Evolutionary conservation across 1,284 basidiomycete genomes (phyloP).

Genomic region (Malassezia psittaci): DNA sequence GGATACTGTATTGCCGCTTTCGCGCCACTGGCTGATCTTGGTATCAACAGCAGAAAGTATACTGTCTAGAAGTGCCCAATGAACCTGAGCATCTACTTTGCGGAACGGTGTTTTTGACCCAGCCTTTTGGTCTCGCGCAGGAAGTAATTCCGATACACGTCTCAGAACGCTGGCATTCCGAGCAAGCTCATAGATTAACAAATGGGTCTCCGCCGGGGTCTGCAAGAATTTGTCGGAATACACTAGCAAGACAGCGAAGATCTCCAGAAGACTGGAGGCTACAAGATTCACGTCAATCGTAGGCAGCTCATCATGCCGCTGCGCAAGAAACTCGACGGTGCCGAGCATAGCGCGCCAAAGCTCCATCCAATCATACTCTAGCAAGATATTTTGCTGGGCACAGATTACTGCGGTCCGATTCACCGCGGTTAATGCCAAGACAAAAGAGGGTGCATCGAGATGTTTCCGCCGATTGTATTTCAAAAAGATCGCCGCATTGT

Average conservation of each 20-base stretch:
- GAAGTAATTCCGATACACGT: constrained; percentile 5
- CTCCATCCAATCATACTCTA: constrained; percentile 38
- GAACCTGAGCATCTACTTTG: constrained; percentile 2
- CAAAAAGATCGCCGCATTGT: constrained; percentile 26
- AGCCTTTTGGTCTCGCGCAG: not conserved
- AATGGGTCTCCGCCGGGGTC: constrained; percentile 25
- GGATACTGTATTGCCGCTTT: not conserved
- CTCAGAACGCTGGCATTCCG: constrained; percentile 21
- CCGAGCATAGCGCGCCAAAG: constrained; percentile 30
- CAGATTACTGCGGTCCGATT: constrained; percentile 25
- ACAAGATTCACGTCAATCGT: constrained; percentile 18
- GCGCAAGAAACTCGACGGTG: constrained; percentile 23
- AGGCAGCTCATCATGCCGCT: constrained; percentile 22
- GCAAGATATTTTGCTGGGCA: constrained; percentile 22
- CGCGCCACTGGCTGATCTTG: constrained; percentile 22
- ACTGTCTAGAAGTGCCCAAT: constrained; percentile 21
- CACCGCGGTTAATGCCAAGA: constrained; percentile 26
- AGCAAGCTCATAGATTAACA: constrained; percentile 34
- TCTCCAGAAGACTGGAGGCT: constrained; percentile 25
- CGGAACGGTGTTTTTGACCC: not conserved
- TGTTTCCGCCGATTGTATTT: constrained; percentile 39
- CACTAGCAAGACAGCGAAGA: constrained; percentile 24
- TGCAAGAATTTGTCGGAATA: constrained; percentile 25
- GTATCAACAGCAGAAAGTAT: constrained; percentile 25
- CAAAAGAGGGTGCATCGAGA: constrained; percentile 25